Percentiles rank a stretch among this genome's conserved stretches.
Evolutionary conservation across 169 alveolate species (phyloP).

Genomic region (Blepharisma undulans): DNA sequence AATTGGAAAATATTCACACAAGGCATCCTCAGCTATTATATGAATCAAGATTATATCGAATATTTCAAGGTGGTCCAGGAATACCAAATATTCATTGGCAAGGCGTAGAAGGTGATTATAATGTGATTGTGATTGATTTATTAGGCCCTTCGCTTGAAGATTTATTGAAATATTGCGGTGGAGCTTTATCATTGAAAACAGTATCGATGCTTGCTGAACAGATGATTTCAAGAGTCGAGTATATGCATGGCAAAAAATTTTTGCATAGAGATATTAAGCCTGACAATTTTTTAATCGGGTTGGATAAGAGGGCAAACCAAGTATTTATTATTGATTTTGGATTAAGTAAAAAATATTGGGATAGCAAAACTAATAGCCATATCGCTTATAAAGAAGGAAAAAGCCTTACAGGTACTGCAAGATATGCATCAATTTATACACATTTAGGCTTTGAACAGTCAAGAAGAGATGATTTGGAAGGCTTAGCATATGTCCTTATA

Average conservation of each 20-base stretch:
- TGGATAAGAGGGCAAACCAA: slow-evolving; percentile 57
- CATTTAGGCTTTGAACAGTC: slow-evolving; percentile 84
- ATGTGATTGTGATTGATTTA: slow-evolving; percentile 72
- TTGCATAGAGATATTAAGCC: slow-evolving; percentile 81
- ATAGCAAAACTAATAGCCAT: slow-evolving; percentile 74
- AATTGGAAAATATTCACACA: slow-evolving; percentile 46
- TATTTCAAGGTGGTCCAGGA: slow-evolving; percentile 30
- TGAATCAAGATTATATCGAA: slow-evolving; percentile 41
- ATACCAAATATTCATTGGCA: slow-evolving; percentile 33
- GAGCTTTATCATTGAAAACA: slow-evolving; percentile 42
- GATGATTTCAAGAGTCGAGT: slow-evolving; percentile 74
- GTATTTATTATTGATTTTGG: slow-evolving; percentile 84
- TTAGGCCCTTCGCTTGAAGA: slow-evolving; percentile 74
- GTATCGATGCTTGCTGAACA: slow-evolving; percentile 52
- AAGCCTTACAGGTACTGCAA: slow-evolving; percentile 84
- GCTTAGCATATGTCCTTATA: slow-evolving; percentile 78
- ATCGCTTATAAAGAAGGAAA: slow-evolving; percentile 81
- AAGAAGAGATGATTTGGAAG: slow-evolving; percentile 88
- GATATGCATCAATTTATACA: slow-evolving; percentile 81
- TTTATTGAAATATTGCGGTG: slow-evolving; percentile 41
- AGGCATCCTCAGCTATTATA: slow-evolving; percentile 50
- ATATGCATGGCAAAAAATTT: slow-evolving; percentile 70
- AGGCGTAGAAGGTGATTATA: slow-evolving; percentile 72
- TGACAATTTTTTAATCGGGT: slow-evolving; percentile 69
- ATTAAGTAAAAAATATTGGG: slow-evolving; percentile 76